Evolutionary conservation across 2,329 filamentous ascomycete genomes (phyloP).

Genomic region (Colletotrichum sp.): DNA sequence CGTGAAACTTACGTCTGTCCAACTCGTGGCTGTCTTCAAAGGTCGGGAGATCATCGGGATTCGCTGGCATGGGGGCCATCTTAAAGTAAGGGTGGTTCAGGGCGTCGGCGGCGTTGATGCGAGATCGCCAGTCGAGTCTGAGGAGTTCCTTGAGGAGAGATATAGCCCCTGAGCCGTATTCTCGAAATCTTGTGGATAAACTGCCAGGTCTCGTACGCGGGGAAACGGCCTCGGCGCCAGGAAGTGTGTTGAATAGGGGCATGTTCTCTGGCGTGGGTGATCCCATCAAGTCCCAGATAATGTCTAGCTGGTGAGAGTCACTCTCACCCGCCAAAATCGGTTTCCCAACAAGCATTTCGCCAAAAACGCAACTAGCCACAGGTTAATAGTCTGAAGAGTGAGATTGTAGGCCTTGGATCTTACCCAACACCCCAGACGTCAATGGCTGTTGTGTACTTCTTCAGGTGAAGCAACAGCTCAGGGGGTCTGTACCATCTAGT

Average conservation of each 20-base stretch:
- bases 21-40: conserved; percentile 97
- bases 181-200: conserved; percentile 75
- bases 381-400: conserved; percentile 24
- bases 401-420: conserved; percentile 34
- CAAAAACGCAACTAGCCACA: conserved; percentile 82
- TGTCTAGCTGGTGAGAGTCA: conserved; percentile 86
- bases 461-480: conserved; percentile 86
- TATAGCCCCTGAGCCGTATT: conserved; percentile 76
- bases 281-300: conserved; percentile 93
- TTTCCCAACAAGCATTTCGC: conserved; percentile 94
- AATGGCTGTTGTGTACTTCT: conserved; percentile 95
- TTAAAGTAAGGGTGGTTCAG: conserved; percentile 92
- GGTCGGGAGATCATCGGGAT: conserved; percentile 83
- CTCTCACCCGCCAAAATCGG: conserved; percentile 91
- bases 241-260: conserved; percentile 87
- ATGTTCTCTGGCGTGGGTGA: conserved; percentile 89
- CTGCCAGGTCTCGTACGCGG: conserved; percentile 68
- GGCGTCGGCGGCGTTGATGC: conserved; percentile 93
- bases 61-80: conserved; percentile 76
- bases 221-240: conserved; percentile 78
- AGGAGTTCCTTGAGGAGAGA: conserved; percentile 83
- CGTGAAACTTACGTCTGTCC: conserved; percentile 90
- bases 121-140: conserved; percentile 84
- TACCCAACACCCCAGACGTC: conserved; percentile 98
- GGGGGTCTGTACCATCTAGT: conserved; percentile 97